A percentile compares a stretch with the other conserved stretches of the same genome.
Conservation (phyloP, 2,329 filamentous ascomycete genomes). For the Knufia fluminis region DNA sequence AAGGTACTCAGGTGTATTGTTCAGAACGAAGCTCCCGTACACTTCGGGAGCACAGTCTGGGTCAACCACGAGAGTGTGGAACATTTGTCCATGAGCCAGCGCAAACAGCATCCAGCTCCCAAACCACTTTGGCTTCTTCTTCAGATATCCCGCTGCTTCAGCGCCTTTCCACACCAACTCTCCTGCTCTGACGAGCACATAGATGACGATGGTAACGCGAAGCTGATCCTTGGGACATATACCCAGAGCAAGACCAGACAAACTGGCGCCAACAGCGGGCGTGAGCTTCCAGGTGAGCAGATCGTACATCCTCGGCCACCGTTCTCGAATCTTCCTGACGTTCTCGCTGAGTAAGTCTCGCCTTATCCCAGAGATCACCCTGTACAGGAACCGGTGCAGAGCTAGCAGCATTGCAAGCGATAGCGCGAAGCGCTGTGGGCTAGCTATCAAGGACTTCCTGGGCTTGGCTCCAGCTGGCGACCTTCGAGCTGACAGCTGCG, state of each 20-base stretch:
- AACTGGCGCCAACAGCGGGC: conserved; percentile 79
- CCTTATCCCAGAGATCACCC: conserved; percentile 76
- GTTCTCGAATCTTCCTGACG: conserved; percentile 67
- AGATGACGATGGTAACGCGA: conserved; percentile 73
- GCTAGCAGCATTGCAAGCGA: conserved; percentile 71
- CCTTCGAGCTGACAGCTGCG: conserved; percentile 10
- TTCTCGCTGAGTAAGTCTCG: conserved; percentile 69
- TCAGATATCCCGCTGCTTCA: conserved; percentile 61
- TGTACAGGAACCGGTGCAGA: conserved; percentile 59
- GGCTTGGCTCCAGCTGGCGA: conserved; percentile 27
- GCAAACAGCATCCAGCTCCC: conserved; percentile 77
- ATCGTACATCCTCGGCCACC: conserved; percentile 67
- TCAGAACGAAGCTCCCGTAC: conserved; percentile 57
- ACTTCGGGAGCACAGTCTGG: conserved; percentile 59
- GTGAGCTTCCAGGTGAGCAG: conserved; percentile 75
- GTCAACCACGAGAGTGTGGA: conserved; percentile 70
- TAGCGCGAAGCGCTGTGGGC: conserved; percentile 65
- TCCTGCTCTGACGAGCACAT: conserved; percentile 67
- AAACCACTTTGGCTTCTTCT: conserved; percentile 70
- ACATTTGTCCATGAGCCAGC: conserved; percentile 62
- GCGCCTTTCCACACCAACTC: conserved; percentile 81
- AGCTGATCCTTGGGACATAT: conserved; percentile 63
- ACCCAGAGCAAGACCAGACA: conserved; percentile 75
- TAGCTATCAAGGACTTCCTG: conserved; percentile 39
- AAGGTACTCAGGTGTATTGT: conserved; percentile 69